Conservation (phyloP, 2,329 filamentous ascomycete genomes). For the Nemania sp. region DNA sequence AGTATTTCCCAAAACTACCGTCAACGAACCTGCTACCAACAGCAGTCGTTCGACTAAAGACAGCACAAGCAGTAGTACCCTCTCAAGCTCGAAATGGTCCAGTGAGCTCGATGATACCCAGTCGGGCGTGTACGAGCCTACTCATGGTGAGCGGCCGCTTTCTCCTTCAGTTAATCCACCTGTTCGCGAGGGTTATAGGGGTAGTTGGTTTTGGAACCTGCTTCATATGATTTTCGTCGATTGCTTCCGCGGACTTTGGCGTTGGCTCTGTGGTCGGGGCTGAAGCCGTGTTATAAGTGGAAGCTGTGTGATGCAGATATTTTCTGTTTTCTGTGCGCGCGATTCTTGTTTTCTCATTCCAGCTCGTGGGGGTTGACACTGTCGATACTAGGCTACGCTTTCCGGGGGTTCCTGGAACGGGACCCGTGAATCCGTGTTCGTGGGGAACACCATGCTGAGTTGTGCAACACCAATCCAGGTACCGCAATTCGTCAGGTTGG, state of each 20-base stretch:
- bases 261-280: conserved; percentile 35
- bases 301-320: conserved; percentile 4
- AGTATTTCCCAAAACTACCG: background rate
- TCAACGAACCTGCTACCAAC: background rate
- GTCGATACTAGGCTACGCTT: background rate
- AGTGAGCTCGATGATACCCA: conserved; percentile 15
- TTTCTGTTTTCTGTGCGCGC: background rate
- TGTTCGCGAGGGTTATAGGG: conserved; percentile 6
- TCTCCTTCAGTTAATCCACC: conserved; percentile 20
- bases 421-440: no score
- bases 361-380: no score
- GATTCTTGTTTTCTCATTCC: background rate
- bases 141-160: conserved; percentile 20
- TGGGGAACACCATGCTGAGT: no score
- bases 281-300: conserved; percentile 40
- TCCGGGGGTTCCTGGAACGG: background rate
- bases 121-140: conserved; percentile 23
- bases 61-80: background rate
- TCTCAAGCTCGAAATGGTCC: background rate
- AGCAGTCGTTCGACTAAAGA: background rate
- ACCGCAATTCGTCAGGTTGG: no score
- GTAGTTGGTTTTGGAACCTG: conserved; percentile 41
- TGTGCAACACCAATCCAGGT: no score
- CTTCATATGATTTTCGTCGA: conserved; percentile 44
- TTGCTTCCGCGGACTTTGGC: conserved; percentile 44